A percentile compares a stretch with the other conserved stretches of the same genome.
These are phyloP conservation scores for Talaromyces sp. DNA, from an alignment of 2,329 filamentous ascomycete genomes.

Conservation along the genomic window DNA sequence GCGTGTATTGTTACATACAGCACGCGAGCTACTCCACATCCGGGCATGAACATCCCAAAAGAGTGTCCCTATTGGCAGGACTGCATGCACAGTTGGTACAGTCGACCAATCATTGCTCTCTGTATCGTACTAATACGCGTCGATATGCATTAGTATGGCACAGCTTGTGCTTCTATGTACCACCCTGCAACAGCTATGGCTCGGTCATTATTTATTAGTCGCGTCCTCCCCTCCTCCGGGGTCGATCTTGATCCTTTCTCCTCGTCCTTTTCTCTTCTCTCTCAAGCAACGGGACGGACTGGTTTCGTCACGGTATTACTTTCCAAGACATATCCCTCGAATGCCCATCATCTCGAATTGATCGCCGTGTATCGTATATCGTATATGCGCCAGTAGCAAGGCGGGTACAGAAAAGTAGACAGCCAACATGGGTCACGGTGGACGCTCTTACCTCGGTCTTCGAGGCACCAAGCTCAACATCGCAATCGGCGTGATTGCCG, in stretches of 20 bases:
- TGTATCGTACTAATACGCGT: neutral
- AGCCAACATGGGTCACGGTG: slow-evolving; percentile 27
- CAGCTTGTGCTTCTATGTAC: neutral
- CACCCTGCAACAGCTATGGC: neutral
- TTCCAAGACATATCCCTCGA: neutral
- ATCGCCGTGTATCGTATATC: slow-evolving; percentile 6
- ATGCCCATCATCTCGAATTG: neutral
- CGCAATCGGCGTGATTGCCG: slow-evolving; percentile 66
- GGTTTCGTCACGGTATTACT: neutral
- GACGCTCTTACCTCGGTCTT: slow-evolving; percentile 57
- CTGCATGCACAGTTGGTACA: neutral
- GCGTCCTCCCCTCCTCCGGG: neutral
- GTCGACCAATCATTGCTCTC: neutral
- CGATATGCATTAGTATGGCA: neutral
- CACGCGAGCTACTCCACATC: slow-evolving; percentile 15
- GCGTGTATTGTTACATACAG: neutral
- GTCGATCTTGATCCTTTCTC: neutral
- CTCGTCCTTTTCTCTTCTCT: too few relatives aligned
- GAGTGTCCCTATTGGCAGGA: neutral
- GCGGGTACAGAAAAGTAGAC: slow-evolving; percentile 1
- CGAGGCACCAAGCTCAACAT: slow-evolving; percentile 61
- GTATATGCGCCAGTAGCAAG: slow-evolving; percentile 1
- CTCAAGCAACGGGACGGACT: neutral
- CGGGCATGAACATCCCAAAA: neutral
- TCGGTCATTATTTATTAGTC: neutral